phyloP scores from a whole-genome alignment of 805 yeast genomes.

The Ogataea paradorogensis region DNA sequence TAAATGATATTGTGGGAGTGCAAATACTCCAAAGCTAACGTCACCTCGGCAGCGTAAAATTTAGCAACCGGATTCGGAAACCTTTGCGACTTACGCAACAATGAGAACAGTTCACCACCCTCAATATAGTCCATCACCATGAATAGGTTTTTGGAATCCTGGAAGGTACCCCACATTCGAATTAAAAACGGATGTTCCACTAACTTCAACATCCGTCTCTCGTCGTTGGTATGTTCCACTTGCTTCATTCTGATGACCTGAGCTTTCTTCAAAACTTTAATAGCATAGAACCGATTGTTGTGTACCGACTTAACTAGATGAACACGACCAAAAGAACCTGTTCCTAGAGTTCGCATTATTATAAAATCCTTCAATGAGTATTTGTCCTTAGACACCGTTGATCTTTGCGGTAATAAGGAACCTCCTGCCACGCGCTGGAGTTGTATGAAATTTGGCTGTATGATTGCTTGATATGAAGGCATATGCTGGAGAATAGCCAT shows the following conservation, averaged over 20 bases:
- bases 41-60: slow-evolving; percentile 62
- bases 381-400: slow-evolving; percentile 50
- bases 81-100: slow-evolving; percentile 54
- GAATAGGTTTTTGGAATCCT: slow-evolving; percentile 53
- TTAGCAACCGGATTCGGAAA: slow-evolving; percentile 64
- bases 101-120: slow-evolving; percentile 59
- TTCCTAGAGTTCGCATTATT: slow-evolving; percentile 55
- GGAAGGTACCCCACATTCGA: slow-evolving; percentile 66
- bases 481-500: slow-evolving; percentile 30
- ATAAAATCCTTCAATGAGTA: slow-evolving; percentile 55
- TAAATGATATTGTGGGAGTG: slow-evolving; percentile 58
- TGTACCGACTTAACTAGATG: slow-evolving; percentile 58
- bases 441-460: slow-evolving; percentile 31
- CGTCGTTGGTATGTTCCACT: slow-evolving; percentile 64
- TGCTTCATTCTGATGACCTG: slow-evolving; percentile 61
- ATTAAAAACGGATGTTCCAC: slow-evolving; percentile 61
- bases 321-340: slow-evolving; percentile 61
- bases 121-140: slow-evolving; percentile 68
- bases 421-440: slow-evolving; percentile 29
- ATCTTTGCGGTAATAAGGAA: slow-evolving; percentile 30
- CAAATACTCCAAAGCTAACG: slow-evolving; percentile 54
- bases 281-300: slow-evolving; percentile 58
- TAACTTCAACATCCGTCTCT: slow-evolving; percentile 54
- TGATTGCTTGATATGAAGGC: slow-evolving; percentile 37
- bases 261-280: slow-evolving; percentile 55